Conservation (phyloP, 177 flowering plant species). For the Tripterygium wilfordii region DNA sequence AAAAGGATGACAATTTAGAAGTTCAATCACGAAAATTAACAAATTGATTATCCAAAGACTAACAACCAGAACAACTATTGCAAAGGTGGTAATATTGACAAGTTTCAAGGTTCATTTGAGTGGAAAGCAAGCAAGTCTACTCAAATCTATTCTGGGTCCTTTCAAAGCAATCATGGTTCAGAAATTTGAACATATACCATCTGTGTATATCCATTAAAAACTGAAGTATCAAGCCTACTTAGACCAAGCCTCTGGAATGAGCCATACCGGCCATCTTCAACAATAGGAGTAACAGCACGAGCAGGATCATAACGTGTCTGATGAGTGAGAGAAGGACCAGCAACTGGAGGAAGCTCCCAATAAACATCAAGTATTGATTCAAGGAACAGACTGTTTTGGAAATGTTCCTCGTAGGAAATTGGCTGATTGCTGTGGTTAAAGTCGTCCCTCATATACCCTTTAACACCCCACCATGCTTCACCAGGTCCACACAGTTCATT, state of each 20-base stretch:
- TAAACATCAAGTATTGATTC: conserved; percentile 91
- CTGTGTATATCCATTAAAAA: conserved; percentile 96
- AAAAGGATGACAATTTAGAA: too few relatives aligned
- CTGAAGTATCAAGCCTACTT: conserved; percentile 60
- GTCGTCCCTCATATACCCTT: conserved; percentile 84
- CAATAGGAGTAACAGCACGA: conserved; percentile 61
- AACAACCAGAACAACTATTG: too few relatives aligned
- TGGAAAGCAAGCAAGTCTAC: neutral
- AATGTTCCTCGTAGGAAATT: conserved; percentile 61
- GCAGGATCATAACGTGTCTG: conserved; percentile 99
- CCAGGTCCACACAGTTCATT: conserved; percentile 77
- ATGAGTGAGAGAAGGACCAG: conserved; percentile 96
- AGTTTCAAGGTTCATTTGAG: conserved; percentile 1
- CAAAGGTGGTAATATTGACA: too few relatives aligned
- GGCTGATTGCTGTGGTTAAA: conserved; percentile 75
- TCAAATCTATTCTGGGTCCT: conserved; percentile 2
- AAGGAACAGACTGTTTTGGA: conserved; percentile 76
- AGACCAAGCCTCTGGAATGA: conserved; percentile 80
- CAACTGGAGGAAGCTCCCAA: conserved; percentile 98
- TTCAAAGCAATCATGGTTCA: conserved; percentile 21
- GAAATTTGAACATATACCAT: conserved; percentile 93
- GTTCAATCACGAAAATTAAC: too few relatives aligned
- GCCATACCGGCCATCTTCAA: conserved; percentile 87
- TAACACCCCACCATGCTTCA: conserved; percentile 99
- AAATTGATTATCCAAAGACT: too few relatives aligned